Conservation (phyloP, 2,329 filamentous ascomycete genomes). For the Epichloe scottii region DNA sequence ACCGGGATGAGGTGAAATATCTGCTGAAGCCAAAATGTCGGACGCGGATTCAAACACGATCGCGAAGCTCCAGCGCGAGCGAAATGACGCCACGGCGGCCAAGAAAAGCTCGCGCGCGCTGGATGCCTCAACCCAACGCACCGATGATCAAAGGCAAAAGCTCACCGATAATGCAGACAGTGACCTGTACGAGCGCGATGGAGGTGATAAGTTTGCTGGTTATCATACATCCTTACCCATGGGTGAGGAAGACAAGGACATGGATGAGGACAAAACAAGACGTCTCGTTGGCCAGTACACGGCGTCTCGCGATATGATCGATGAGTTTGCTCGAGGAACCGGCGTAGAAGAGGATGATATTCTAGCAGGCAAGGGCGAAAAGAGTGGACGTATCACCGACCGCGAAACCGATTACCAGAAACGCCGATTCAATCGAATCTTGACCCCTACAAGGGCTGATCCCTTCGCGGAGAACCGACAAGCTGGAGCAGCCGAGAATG, state of each 20-base stretch:
- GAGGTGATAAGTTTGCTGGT: constrained; percentile 69
- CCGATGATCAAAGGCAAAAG: constrained; percentile 82
- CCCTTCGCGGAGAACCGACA: constrained; percentile 69
- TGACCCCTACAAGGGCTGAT: constrained; percentile 78
- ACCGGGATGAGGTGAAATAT: constrained; percentile 28
- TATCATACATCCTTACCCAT: constrained; percentile 85
- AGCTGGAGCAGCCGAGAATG: constrained; percentile 54
- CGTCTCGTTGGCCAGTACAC: constrained; percentile 92
- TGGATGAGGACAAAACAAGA: constrained; percentile 62
- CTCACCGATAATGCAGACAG: constrained; percentile 83
- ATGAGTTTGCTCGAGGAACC: constrained; percentile 77
- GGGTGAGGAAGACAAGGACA: constrained; percentile 65
- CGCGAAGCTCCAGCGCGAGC: constrained; percentile 81
- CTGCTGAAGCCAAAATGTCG: constrained; percentile 42
- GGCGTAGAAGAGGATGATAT: constrained; percentile 90
- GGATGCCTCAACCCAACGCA: constrained; percentile 68
- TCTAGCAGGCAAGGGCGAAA: constrained; percentile 68
- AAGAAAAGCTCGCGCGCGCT: constrained; percentile 76
- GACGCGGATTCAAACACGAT: constrained; percentile 80
- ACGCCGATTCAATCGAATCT: constrained; percentile 74
- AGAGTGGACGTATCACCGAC: constrained; percentile 80
- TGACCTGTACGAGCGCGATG: constrained; percentile 70
- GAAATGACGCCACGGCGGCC: constrained; percentile 64
- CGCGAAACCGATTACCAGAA: constrained; percentile 98
- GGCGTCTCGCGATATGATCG: constrained; percentile 79